A percentile compares a stretch with the other conserved stretches of the same genome.
Conservation (phyloP, 2,329 filamentous ascomycete genomes). For the Eutypella sp. region DNA sequence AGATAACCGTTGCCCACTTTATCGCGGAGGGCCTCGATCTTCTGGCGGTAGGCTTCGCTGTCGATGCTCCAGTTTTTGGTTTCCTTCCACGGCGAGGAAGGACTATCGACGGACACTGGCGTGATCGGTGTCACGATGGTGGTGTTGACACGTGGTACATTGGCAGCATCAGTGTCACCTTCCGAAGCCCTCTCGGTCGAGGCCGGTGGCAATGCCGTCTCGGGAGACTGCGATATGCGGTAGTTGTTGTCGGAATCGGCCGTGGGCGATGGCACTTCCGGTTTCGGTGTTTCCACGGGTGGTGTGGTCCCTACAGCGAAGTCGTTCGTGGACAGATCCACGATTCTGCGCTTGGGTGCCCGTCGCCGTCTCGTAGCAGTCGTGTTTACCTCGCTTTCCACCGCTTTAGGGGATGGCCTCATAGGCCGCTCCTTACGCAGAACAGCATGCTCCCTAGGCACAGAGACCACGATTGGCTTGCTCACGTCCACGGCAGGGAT, state of each 20-base stretch:
- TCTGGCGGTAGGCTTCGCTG: slow-evolving; percentile 78
- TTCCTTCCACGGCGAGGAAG: slow-evolving; percentile 34
- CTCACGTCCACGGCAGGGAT: slow-evolving; percentile 60
- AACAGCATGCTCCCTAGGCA: slow-evolving; percentile 44
- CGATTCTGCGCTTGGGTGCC: slow-evolving; percentile 58
- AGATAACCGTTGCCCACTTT: slow-evolving; percentile 87
- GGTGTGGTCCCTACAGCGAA: slow-evolving; percentile 13
- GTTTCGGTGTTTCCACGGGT: slow-evolving; percentile 13
- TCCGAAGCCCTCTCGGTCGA: slow-evolving; percentile 28
- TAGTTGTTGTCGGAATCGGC: slow-evolving; percentile 32
- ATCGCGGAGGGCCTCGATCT: slow-evolving; percentile 79
- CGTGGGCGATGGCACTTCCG: slow-evolving; percentile 14
- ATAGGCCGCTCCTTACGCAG: slow-evolving; percentile 53
- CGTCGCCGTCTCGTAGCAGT: slow-evolving; percentile 56
- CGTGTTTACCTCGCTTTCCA: slow-evolving; percentile 54
- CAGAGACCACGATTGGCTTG: slow-evolving; percentile 58
- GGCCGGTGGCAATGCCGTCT: slow-evolving; percentile 27
- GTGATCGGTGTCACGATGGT: slow-evolving; percentile 29
- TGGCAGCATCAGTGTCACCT: slow-evolving; percentile 21
- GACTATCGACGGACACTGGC: slow-evolving; percentile 26
- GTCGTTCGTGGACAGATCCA: slow-evolving; percentile 57
- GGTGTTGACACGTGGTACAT: slow-evolving; percentile 36
- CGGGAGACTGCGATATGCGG: slow-evolving; percentile 38
- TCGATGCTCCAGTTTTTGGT: slow-evolving; percentile 59
- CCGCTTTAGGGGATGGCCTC: slow-evolving; percentile 42